Evolutionary conservation across 805 yeast genomes (phyloP).

Genomic region (Candida silvicultrix): DNA sequence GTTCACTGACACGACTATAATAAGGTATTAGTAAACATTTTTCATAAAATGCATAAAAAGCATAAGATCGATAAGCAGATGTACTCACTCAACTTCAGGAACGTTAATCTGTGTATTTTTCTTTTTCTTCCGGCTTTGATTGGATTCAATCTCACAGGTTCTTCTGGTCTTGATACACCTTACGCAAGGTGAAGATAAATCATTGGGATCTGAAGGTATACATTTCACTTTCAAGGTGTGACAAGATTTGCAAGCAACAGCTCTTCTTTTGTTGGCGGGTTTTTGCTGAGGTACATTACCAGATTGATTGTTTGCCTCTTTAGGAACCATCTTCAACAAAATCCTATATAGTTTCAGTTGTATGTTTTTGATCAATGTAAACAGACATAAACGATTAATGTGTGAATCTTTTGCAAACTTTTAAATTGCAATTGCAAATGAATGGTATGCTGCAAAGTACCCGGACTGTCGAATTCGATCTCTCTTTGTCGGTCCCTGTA

Average conservation of each 20-base stretch:
- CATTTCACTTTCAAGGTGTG: constrained; percentile 82
- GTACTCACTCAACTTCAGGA: constrained; percentile 24
- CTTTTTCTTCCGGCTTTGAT: constrained; percentile 46
- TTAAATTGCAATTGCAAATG: too few relatives aligned
- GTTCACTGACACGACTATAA: background rate
- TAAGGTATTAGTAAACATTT: background rate
- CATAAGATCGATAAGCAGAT: too few relatives aligned
- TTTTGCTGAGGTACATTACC: background rate
- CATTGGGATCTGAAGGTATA: constrained; percentile 55
- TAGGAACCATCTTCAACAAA: background rate
- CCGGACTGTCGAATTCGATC: too few relatives aligned
- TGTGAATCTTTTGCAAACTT: background rate
- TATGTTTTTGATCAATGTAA: background rate
- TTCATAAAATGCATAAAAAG: constrained; percentile 5
- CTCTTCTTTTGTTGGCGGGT: constrained; percentile 10
- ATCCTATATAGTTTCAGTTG: background rate
- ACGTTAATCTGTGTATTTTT: constrained; percentile 24
- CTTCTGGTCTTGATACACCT: constrained; percentile 63
- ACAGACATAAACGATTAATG: background rate
- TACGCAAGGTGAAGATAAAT: constrained; percentile 61
- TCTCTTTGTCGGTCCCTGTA: too few relatives aligned
- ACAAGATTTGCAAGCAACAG: constrained; percentile 68
- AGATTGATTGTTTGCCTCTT: background rate
- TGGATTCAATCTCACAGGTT: constrained; percentile 60
- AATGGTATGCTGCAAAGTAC: too few relatives aligned